Evolutionary conservation across 2,329 filamentous ascomycete genomes (phyloP), one percentile per base, ranked within the genome.

Genomic region (Apiospora kogelbergensis): DNA sequence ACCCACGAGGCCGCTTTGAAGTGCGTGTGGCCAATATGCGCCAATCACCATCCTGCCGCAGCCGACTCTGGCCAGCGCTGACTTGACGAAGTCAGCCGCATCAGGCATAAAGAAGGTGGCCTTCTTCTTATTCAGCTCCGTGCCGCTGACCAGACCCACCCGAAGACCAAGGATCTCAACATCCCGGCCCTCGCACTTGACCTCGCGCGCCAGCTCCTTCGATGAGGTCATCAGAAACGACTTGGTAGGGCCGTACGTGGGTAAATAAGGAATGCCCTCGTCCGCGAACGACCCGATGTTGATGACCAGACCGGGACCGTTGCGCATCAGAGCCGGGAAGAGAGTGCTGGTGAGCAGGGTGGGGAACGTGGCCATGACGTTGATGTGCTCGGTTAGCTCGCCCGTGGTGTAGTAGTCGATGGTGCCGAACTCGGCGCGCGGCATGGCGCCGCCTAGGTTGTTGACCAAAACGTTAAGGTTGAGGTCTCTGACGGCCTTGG

Each of bases 401-500:
- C 13, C 48, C 1, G 66, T 37, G n/a, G 33, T 44, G 66, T 67
- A 67, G 37, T 37, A 41, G 22, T 67, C 66, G 17, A 67, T 42
- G 22, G 66, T 67, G 46, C 48, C 66, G 53, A 60, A 63, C 37
- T 60, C 53, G 44, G 44, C 65, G 20, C 65, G 65, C 37, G 66
- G 66, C 48, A 63, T 67, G 46, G 33, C 66, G 5, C 73, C 76
- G 24, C 87, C 87, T 0, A 86, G 83, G 74, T 89, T 89, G 77
- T 89, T 89, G 73, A 90, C 76, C 30, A 90, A 77, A 2, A 89
- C 77, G 0, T 83, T 87, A 41, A 90, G 76, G 70, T 83, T 76
- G 44, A 84, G 74, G 65, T 77, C 79, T 48, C 72, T 69, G 53
- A 74, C 70, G 10, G 77, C 73, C 10, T 41, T 24, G 64, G 68